A percentile compares a stretch with the other conserved stretches of the same genome.
Evolutionary conservation across 169 alveolate genomes (phyloP).

Genomic region (Eimeria zaria): DNA sequence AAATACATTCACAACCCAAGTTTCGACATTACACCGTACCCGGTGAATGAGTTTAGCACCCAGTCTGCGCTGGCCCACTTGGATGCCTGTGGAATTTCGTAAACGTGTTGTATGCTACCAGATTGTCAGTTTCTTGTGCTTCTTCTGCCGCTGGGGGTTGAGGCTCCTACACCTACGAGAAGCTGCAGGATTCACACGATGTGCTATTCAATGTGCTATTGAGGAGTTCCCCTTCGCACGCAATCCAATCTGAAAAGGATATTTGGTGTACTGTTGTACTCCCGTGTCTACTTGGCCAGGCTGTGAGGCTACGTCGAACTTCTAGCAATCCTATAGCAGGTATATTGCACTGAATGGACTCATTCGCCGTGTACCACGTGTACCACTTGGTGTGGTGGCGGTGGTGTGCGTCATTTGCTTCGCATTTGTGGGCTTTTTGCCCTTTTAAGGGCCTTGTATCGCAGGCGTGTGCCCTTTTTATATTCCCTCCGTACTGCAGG

Average conservation of each 20-base stretch:
- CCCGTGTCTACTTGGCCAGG: neutral
- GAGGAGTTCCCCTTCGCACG: neutral
- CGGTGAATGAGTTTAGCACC: neutral
- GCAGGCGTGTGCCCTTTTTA: neutral
- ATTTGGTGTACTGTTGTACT: neutral
- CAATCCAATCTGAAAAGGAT: neutral
- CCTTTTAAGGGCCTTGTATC: neutral
- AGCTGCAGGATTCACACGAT: neutral
- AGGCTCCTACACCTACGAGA: neutral
- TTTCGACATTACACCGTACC: neutral
- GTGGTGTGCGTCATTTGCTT: neutral
- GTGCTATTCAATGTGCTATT: neutral
- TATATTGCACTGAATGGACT: neutral
- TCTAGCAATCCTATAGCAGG: neutral
- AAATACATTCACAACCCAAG: neutral
- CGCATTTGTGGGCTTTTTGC: neutral
- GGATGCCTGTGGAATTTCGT: neutral
- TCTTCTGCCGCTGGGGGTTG: neutral
- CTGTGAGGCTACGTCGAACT: neutral
- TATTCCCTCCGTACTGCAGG: neutral
- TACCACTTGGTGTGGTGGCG: too few relatives aligned
- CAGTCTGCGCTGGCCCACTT: neutral
- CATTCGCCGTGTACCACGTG: too few relatives aligned
- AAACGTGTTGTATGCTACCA: neutral
- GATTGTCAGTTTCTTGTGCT: constrained; percentile 14